Conservation (phyloP, 176 grass and related monocot genomes). For the Bromus sterilis region DNA sequence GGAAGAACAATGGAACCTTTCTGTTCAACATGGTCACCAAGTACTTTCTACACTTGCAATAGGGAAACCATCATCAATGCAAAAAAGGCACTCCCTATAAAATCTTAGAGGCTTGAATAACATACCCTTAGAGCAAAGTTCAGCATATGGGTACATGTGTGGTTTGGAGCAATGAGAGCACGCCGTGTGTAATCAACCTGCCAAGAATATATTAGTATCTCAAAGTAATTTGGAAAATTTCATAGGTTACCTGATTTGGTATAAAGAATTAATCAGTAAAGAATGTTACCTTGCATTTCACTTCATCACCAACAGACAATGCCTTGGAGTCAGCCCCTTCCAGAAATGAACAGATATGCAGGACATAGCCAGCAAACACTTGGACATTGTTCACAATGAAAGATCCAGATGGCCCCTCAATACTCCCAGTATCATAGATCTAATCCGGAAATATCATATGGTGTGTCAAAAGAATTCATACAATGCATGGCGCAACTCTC, state of each 20-base stretch:
- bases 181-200: constrained; percentile 86
- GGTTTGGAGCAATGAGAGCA: constrained; percentile 81
- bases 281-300: constrained; percentile 61
- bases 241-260: not conserved
- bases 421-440: constrained; percentile 87
- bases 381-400: constrained; percentile 78
- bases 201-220: constrained; percentile 12
- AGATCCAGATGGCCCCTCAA: constrained; percentile 78
- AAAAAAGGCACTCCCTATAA: not conserved
- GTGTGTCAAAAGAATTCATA: not conserved
- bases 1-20: constrained; percentile 99
- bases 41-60: constrained; percentile 60
- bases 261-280: not conserved
- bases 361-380: constrained; percentile 69
- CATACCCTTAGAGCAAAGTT: constrained; percentile 89
- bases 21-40: constrained; percentile 96
- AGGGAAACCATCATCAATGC: not conserved
- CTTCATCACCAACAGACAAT: constrained; percentile 61
- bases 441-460: constrained; percentile 20
- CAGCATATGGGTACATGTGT: constrained; percentile 98
- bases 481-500: not conserved
- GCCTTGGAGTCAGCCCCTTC: not conserved
- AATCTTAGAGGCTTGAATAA: constrained; percentile 11
- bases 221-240: not conserved
- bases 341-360: constrained; percentile 57